These are phyloP conservation scores for Debaryomyces castellii DNA, from an alignment of 805 yeast genomes.

Conservation along the genomic window DNA sequence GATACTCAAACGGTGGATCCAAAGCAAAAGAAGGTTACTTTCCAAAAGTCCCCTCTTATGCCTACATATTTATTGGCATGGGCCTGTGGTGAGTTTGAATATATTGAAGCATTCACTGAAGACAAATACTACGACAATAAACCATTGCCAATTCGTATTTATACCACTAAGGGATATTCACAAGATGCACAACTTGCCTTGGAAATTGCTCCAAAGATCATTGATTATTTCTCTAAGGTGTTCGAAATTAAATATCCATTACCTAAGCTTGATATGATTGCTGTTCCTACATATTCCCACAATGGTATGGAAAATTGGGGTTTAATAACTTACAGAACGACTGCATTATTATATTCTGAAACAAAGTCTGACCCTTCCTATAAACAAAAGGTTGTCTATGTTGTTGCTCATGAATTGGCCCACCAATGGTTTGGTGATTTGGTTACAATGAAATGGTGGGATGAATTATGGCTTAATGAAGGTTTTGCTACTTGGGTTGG, in stretches of 20 bases:
- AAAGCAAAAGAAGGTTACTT: slow-evolving; percentile 26
- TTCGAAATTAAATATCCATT: slow-evolving; percentile 64
- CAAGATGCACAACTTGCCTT: slow-evolving; percentile 49
- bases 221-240: slow-evolving; percentile 48
- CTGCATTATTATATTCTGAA: slow-evolving; percentile 48
- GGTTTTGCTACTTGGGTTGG: slow-evolving; percentile 91
- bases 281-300: slow-evolving; percentile 76
- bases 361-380: slow-evolving; percentile 47
- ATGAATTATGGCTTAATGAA: slow-evolving; percentile 85
- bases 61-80: slow-evolving; percentile 58
- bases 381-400: slow-evolving; percentile 75
- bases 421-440: slow-evolving; percentile 92
- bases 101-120: slow-evolving; percentile 46
- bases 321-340: slow-evolving; percentile 62
- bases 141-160: slow-evolving; percentile 50
- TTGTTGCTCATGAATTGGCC: slow-evolving; percentile 82
- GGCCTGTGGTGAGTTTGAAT: slow-evolving; percentile 59
- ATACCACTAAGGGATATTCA: slow-evolving; percentile 51
- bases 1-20: slow-evolving; percentile 4
- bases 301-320: slow-evolving; percentile 96
- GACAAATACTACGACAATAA: slow-evolving; percentile 34
- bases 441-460: slow-evolving; percentile 95
- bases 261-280: slow-evolving; percentile 78
- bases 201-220: slow-evolving; percentile 47
- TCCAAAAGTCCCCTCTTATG: slow-evolving; percentile 52